Evolutionary conservation across 768 basidiomycete species (phyloP).

Genomic region (Kwoniella botswanensis): DNA sequence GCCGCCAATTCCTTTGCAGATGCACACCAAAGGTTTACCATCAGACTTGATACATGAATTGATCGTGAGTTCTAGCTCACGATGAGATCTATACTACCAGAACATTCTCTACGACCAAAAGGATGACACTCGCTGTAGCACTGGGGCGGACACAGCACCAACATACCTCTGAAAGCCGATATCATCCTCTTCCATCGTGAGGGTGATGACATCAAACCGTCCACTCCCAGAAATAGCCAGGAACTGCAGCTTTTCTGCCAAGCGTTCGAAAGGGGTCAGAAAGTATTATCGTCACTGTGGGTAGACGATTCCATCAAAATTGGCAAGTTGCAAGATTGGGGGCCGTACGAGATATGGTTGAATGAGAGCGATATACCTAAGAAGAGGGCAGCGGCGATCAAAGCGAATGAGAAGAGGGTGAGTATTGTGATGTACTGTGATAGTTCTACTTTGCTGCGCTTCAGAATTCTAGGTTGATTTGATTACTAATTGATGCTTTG

Average conservation of each 20-base stretch:
- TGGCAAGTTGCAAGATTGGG: neutral
- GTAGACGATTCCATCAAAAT: neutral
- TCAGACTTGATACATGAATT: too few relatives aligned
- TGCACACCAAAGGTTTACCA: too few relatives aligned
- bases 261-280: slow-evolving; percentile 4
- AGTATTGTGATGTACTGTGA: neutral
- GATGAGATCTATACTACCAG: too few relatives aligned
- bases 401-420: neutral
- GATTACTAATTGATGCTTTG: neutral
- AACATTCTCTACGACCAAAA: too few relatives aligned
- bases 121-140: neutral
- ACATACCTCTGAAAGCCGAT: neutral
- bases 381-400: neutral
- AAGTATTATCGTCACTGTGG: neutral
- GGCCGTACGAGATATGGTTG: neutral
- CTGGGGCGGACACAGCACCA: neutral
- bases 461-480: neutral
- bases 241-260: neutral
- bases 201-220: neutral
- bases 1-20: too few relatives aligned
- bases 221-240: neutral
- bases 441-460: neutral
- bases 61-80: too few relatives aligned
- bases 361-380: neutral
- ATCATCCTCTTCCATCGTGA: slow-evolving; percentile 1